A percentile compares a stretch with the other conserved stretches of the same genome.
Evolutionary conservation across 2,329 filamentous ascomycete species (phyloP).

Genomic region (Aureobasidium pullulans): DNA sequence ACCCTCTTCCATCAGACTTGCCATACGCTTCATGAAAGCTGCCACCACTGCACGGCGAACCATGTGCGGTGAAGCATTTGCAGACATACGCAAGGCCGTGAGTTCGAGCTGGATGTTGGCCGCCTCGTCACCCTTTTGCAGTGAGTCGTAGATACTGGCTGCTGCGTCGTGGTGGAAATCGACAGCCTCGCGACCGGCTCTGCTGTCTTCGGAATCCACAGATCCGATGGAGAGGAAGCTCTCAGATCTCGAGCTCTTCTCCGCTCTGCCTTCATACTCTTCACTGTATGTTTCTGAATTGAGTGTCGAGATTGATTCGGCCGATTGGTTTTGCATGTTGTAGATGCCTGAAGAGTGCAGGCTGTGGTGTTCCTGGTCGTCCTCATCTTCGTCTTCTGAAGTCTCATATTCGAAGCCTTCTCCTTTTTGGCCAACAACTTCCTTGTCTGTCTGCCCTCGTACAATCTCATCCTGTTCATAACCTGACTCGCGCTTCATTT

Average conservation of each 20-base stretch:
- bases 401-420: slow-evolving; percentile 53
- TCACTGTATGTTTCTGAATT: slow-evolving; percentile 43
- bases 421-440: slow-evolving; percentile 51
- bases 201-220: slow-evolving; percentile 57
- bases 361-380: slow-evolving; percentile 42
- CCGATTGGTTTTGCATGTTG: slow-evolving; percentile 42
- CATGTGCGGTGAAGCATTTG: slow-evolving; percentile 81
- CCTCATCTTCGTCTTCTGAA: slow-evolving; percentile 55
- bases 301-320: slow-evolving; percentile 57
- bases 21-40: slow-evolving; percentile 75
- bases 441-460: slow-evolving; percentile 35
- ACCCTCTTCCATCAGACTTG: slow-evolving; percentile 54
- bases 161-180: slow-evolving; percentile 85
- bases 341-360: slow-evolving; percentile 36
- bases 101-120: slow-evolving; percentile 93
- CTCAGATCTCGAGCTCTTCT: slow-evolving; percentile 20
- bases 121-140: slow-evolving; percentile 61
- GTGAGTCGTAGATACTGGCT: slow-evolving; percentile 74
- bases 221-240: slow-evolving; percentile 50
- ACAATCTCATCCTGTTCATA: slow-evolving; percentile 32
- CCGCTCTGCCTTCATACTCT: slow-evolving; percentile 20
- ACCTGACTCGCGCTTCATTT: slow-evolving; percentile 39
- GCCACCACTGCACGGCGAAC: slow-evolving; percentile 80
- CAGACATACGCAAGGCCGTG: slow-evolving; percentile 83
- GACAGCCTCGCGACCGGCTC: slow-evolving; percentile 31